Evolutionary conservation across 495 filamentous ascomycete genomes (phyloP), one percentile per base, ranked within the genome.

Genomic region (Aspergillus indologenus): DNA sequence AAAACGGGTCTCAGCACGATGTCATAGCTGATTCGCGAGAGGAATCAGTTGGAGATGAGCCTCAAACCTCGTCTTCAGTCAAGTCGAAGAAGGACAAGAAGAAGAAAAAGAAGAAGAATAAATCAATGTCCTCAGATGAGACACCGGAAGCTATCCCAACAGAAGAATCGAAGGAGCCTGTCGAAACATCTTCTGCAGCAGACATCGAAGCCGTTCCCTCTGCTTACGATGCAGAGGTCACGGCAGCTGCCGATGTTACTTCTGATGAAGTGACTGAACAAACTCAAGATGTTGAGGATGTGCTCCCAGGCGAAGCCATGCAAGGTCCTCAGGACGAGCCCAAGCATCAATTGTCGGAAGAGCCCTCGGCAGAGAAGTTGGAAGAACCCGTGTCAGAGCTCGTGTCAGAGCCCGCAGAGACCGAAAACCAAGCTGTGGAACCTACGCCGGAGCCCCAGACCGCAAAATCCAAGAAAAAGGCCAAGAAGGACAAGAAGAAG

Each of bases 401-500:
- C 0, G 11, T 24, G 17, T 11, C 5, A 24, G 57, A 59, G 20
- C 34, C 46, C 3, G 45, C 61, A 48, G 52, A 57, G n/a, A 4
- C 20, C 21, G 20, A 56, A 52, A 43, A n/a, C 20, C 57, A 57
- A 20, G 57, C 49, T 29, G 6, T n/a, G 14, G 31, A 56, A 19
- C 31, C 45, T 22, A 29, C 58, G 6, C 56, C 53, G 18, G 62
- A 68, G 0, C 26, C 59, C 5, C 65, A 63, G 53, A 52, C 57
- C 6, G 34, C 61, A 20, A 61, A 70, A 21, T 60, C 73, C 44
- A 80, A 75, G 60, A 80, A 75, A 57, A 79, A 79, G 61, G 66
- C 73, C n/a, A 78, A 78, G 62, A 80, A 77, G 56, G 64, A 67
- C 26, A 72, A 67, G 63, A 71, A 68, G 46, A 70, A 75, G 59